Percentiles rank a stretch among this genome's conserved stretches.
These are phyloP conservation scores for Mycena pura DNA, from an alignment of 768 basidiomycete genomes.

Conservation along the genomic window DNA sequence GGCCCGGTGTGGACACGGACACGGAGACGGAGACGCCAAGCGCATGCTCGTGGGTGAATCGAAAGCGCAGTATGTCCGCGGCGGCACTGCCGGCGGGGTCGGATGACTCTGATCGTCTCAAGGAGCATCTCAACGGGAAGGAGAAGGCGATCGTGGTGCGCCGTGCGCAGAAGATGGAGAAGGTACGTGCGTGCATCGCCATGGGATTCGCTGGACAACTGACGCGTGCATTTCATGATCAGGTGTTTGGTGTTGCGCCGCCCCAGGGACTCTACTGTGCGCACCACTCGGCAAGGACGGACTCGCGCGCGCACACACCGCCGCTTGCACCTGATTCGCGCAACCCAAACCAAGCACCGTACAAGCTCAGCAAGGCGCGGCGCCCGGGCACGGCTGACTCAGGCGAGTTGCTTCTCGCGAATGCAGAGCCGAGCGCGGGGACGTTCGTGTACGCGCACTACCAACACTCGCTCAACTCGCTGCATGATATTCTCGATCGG, in stretches of 20 bases:
- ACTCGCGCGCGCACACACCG: not conserved
- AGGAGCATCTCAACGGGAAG: slow-evolving; percentile 70
- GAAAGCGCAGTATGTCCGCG: slow-evolving; percentile 61
- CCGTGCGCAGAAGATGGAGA: slow-evolving; percentile 87
- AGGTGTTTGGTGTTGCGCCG: slow-evolving; percentile 86
- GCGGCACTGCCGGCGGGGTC: slow-evolving; percentile 57
- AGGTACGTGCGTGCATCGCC: too few species aligned
- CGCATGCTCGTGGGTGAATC: slow-evolving; percentile 51
- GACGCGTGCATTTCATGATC: too few species aligned
- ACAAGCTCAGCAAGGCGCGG: slow-evolving; percentile 43
- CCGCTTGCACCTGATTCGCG: slow-evolving; percentile 27
- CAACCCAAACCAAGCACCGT: slow-evolving; percentile 60
- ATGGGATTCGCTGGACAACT: too few species aligned
- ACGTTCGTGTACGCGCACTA: slow-evolving; percentile 71
- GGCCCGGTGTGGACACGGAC: too few species aligned
- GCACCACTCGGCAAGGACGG: slow-evolving; percentile 46
- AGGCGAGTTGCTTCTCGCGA: slow-evolving; percentile 54
- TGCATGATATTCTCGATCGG: slow-evolving; percentile 79
- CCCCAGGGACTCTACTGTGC: slow-evolving; percentile 83
- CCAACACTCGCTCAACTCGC: slow-evolving; percentile 79
- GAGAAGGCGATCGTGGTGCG: slow-evolving; percentile 85
- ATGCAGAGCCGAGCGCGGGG: slow-evolving; percentile 23
- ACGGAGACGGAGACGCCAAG: too few species aligned
- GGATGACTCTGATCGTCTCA: slow-evolving; percentile 65
- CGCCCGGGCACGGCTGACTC: slow-evolving; percentile 76